Evolutionary conservation across 2,329 filamentous ascomycete genomes (phyloP).

Genomic region (Sclerotinia borealis): DNA sequence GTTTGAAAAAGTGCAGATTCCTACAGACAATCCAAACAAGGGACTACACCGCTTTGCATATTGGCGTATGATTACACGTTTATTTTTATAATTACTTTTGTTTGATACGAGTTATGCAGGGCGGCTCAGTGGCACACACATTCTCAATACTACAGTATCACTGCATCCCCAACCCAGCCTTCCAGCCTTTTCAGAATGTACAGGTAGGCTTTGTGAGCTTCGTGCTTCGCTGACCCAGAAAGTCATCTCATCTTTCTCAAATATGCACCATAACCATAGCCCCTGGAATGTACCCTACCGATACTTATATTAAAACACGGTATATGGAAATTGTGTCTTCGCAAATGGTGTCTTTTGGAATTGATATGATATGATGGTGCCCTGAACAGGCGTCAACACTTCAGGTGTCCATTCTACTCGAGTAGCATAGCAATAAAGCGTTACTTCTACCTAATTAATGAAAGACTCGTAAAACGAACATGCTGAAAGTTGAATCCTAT

Average conservation of each 20-base stretch:
- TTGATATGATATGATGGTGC: too few species aligned
- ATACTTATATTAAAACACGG: not conserved
- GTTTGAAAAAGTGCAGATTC: too few species aligned
- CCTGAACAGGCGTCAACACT: not conserved
- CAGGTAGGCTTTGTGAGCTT: too few species aligned
- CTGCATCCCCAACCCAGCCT: too few species aligned
- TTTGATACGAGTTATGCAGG: not conserved
- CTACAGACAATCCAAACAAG: too few species aligned
- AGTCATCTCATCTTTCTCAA: not conserved
- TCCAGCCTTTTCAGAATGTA: not conserved
- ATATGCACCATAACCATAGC: not conserved
- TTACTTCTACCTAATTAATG: not conserved
- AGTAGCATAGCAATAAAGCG: accelerated
- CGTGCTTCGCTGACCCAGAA: not conserved
- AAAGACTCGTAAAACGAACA: not conserved
- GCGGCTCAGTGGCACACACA: not conserved
- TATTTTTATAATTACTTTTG: not conserved
- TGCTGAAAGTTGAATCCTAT: too few species aligned
- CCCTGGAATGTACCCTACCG: not conserved
- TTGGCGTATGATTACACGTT: not conserved
- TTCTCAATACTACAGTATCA: too few species aligned
- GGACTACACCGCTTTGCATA: not conserved
- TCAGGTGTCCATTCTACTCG: not conserved
- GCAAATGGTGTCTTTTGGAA: too few species aligned
- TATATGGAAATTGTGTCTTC: not conserved